Base-by-base conservation (phyloP, 192 early-diverging fungal species). In the Podila horticola region DNA sequence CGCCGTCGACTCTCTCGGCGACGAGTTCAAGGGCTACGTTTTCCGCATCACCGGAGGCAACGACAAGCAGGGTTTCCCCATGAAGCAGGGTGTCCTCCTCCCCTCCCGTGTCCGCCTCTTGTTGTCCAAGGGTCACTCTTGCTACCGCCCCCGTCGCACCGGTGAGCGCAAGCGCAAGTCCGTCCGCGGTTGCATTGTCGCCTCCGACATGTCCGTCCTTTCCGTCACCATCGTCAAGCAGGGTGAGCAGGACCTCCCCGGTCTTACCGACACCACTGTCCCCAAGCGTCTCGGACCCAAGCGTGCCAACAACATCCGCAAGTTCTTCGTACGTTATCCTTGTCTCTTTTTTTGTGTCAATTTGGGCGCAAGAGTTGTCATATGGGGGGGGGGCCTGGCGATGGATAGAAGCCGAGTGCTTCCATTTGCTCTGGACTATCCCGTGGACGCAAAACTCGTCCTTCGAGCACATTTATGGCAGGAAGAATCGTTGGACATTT, bases 41-140 rank as follows among this genome's bases (percentile, higher is more conserved):
- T 97, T 99, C 93, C 96, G 95, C 82, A 97, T 99, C 88, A 95
- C 96, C 67, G 98, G 98, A 85, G 98, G 98, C 82, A 98, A 99
- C 93, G 98, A 99, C 91, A 99, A 99, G 93, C 95, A 96, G 88
- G 95, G 95, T 86, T 99, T 99, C 95, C 98, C 98, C 74, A 99
- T 99, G 98, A 99, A 98, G 93, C 98, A 99, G 91, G 98, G 98
- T 95, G 95, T 99, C 73, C 79, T 84, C 69, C 60, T 90, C 57
- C 90, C 89, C 57, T 79, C 87, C 84, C 93, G 93, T 88, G 92
- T 93, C 72, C 89, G 92, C 62, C 88, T 95, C 79, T 89, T 95
- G 82, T 87, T 95, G 76, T 91, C 92, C 74, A 91, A 95, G 87
- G 97, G 97, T 74, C 96, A 97, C 94, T 97, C 97, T 72, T 98